Evolutionary conservation across 495 filamentous ascomycete genomes (phyloP), one percentile per base, ranked within the genome.

Genomic region (Acidomyces sp.): DNA sequence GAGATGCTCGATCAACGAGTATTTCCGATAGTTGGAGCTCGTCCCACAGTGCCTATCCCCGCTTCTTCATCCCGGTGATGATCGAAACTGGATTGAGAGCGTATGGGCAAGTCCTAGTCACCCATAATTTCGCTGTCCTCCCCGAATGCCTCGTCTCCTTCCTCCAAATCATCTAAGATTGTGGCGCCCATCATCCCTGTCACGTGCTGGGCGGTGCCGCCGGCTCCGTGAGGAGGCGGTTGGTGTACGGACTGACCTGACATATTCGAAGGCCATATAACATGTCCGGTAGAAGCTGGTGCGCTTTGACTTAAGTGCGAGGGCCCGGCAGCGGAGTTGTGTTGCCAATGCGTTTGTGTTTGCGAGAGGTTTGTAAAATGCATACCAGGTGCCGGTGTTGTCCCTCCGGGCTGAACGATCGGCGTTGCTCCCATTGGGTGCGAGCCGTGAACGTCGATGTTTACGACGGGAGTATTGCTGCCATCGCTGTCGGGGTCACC

Each of bases 111-210:
- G 11, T 16, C 9, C 39, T 26, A 47, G 22, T 38, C 47, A 34
- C 31, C 55, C 56, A 62, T 57, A 15, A 61, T 47, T 45, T 62
- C 60, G 46, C 60, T 62, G 11, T 44, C 55, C 33, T 62, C 58
- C 4, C 56, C 60, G 41, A 59, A 59, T 17, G 52, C 59, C 18
- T 59, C 59, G 32, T 59, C 57, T 33, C 43, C 48, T 30, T 52
- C 48, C 22, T 52, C 49, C 4, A 57, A 49, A 39, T 57, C 59
- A 17, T 62, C 56, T 19, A 61, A 49, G 11, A 47, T 39, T 26
- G 42, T 31, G 27, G 41, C 48, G 16, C 44, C 51, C 61, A 56
- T 61, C 42, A 58, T 55, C 3, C 56, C 56, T 3, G 56, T 62
- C 33, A 62, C 59, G 25, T 62, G 51, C 40, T 56, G 51, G 13